Percentiles rank a stretch among this genome's conserved stretches.
Evolutionary conservation across 305 asterid species (phyloP).

Genomic region (Ilex paraguariensis): DNA sequence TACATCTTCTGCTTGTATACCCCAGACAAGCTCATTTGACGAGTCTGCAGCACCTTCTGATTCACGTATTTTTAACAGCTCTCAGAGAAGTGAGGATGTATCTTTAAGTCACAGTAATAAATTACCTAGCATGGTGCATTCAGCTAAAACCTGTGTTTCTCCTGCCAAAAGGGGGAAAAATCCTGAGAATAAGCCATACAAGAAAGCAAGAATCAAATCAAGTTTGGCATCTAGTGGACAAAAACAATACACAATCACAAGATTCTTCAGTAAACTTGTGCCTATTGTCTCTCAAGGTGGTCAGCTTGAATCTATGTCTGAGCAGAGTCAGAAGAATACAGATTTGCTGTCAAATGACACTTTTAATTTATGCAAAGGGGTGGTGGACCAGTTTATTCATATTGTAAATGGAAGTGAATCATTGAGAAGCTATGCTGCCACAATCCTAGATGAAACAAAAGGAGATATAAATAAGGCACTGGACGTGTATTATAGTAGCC

Average conservation of each 20-base stretch:
- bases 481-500: conserved; percentile 54
- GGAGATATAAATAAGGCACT: conserved; percentile 79
- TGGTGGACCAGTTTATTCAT: conserved; percentile 68
- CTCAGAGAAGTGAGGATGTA: conserved; percentile 22
- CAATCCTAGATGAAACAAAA: conserved; percentile 47
- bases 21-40: conserved; percentile 27
- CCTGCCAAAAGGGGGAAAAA: conserved; percentile 68
- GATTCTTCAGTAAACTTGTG: conserved; percentile 55
- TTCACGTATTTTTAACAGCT: conserved; percentile 24
- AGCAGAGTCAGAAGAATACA: conserved; percentile 24
- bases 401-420: conserved; percentile 73
- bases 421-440: conserved; percentile 55
- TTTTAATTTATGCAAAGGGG: conserved; percentile 35
- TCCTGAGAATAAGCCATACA: conserved; percentile 43
- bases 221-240: conserved; percentile 32
- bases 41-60: conserved; percentile 35
- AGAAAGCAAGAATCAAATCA: conserved; percentile 43
- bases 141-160: conserved; percentile 39
- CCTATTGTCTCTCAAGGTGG: conserved; percentile 38
- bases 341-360: conserved; percentile 21
- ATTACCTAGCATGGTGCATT: conserved; percentile 26
- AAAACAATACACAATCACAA: conserved; percentile 71
- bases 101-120: conserved; percentile 43
- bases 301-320: conserved; percentile 20
- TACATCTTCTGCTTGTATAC: conserved; percentile 29